A percentile compares a stretch with the other conserved stretches of the same genome.
These are phyloP conservation scores for Sugiyamaella marilandica DNA, from an alignment of 805 yeast genomes.

Conservation along the genomic window DNA sequence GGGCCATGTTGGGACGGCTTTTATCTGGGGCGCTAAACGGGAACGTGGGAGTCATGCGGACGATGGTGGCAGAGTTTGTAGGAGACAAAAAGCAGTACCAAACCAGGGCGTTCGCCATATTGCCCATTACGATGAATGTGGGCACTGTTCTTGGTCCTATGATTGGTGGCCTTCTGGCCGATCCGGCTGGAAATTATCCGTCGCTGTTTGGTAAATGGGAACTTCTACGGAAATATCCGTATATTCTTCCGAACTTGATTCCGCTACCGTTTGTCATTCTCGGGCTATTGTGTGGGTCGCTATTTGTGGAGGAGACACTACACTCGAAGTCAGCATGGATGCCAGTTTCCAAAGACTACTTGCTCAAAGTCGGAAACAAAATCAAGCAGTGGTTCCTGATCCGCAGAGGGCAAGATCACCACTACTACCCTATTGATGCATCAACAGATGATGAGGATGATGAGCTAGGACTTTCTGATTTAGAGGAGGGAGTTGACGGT, in stretches of 20 bases:
- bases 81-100: slow-evolving; percentile 53
- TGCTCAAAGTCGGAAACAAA: slow-evolving; percentile 19
- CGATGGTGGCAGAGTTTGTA: slow-evolving; percentile 54
- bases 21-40: slow-evolving; percentile 56
- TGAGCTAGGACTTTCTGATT: slow-evolving; percentile 5
- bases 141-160: slow-evolving; percentile 59
- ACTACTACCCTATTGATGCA: neutral
- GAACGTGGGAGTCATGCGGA: slow-evolving; percentile 58
- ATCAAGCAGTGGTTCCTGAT: slow-evolving; percentile 10
- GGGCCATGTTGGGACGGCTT: slow-evolving; percentile 51
- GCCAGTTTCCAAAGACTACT: slow-evolving; percentile 17
- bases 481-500: slow-evolving; percentile 8
- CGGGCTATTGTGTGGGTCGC: slow-evolving; percentile 16
- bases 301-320: slow-evolving; percentile 25
- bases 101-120: slow-evolving; percentile 54
- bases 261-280: slow-evolving; percentile 37
- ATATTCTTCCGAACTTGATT: slow-evolving; percentile 49
- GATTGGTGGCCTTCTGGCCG: slow-evolving; percentile 49
- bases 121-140: slow-evolving; percentile 55
- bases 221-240: slow-evolving; percentile 39
- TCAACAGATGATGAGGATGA: slow-evolving; percentile 10
- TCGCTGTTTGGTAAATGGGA: slow-evolving; percentile 23
- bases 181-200: slow-evolving; percentile 36
- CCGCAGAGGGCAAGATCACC: neutral
- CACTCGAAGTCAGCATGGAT: slow-evolving; percentile 14